Evolutionary conservation across 108 stramenopile species (phyloP).

Genomic region (Fistulifera pelliculosa): DNA sequence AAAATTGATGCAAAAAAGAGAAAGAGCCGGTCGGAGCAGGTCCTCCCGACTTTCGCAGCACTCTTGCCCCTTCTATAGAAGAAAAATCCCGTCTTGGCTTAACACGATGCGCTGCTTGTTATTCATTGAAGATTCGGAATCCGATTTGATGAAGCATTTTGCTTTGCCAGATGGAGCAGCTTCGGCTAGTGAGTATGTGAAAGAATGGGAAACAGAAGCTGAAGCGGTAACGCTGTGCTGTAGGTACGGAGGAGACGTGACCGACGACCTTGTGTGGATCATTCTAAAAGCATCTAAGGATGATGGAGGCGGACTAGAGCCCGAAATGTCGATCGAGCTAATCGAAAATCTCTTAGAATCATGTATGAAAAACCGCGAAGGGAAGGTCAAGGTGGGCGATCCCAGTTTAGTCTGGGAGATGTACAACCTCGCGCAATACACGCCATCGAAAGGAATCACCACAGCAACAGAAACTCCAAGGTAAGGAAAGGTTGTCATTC

Average conservation of each 20-base stretch:
- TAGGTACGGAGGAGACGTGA: slow-evolving; percentile 41
- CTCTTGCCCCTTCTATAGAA: slow-evolving; percentile 22
- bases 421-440: slow-evolving; percentile 48
- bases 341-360: slow-evolving; percentile 53
- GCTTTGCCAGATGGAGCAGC: slow-evolving; percentile 1
- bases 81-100: slow-evolving; percentile 20
- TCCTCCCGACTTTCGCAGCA: slow-evolving; percentile 32
- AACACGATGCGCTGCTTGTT: slow-evolving; percentile 41
- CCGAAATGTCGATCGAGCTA: slow-evolving; percentile 31
- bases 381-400: slow-evolving; percentile 16
- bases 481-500: no score
- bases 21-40: slow-evolving; percentile 39
- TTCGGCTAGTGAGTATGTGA: neutral
- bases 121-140: slow-evolving; percentile 39
- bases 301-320: slow-evolving; percentile 5
- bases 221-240: slow-evolving; percentile 32
- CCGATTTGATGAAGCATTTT: slow-evolving; percentile 29
- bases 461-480: neutral
- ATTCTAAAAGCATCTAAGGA: slow-evolving; percentile 21
- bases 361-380: slow-evolving; percentile 18
- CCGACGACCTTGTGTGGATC: slow-evolving; percentile 56
- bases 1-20: slow-evolving; percentile 11
- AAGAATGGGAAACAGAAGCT: slow-evolving; percentile 20
- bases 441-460: slow-evolving; percentile 12
- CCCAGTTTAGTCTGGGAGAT: slow-evolving; percentile 36